Evolutionary conservation across 306 rosid genomes (phyloP), one percentile per base, ranked within the genome.

Genomic region (Vigna reflexopilosa): DNA sequence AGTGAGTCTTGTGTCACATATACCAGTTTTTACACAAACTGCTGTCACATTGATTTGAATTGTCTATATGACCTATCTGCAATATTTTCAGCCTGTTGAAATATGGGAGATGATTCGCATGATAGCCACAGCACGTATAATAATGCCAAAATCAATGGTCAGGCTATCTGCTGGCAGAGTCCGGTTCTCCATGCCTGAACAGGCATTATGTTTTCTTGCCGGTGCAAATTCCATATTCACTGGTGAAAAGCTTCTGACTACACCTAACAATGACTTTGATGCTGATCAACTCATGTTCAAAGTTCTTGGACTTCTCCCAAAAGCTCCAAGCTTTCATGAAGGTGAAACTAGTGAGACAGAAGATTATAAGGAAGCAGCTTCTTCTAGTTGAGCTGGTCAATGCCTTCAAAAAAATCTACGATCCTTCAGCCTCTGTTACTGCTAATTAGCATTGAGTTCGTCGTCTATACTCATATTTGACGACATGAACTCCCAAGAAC

Each of bases 21-120:
- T 22, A 70, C 65, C 42, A 56, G 34, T 63, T 54, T 63, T 54
- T n/a, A 44, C 40, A 38, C 45, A 77, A 67, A 50, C 73, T 17
- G 30, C 36, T 61, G 71, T 72, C 67, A 71, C 40, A 47, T 42
- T 58, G 54, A 69, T 57, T 73, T 66, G 55, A 40, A 22, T 47
- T 72, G 74, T 54, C 49, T 47, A 7, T 34, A 4, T 34, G 1
- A 62, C 51, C 2, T 78, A 20, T 75, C 54, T 48, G 17, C 61
- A 24, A 56, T 52, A 34, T 73, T 58, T 85, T 68, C 87, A 95
- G 98, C 98, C 98, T 9, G 96, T 95, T 88, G 98, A 95, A 78
- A 91, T 95, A 81, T 92, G 98, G 98, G 98, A 92, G 90, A 95
- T 95, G 98, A 84, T 95, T 63, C 92, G 98, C 42, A 95, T 95